These are phyloP conservation scores for Septoria petroselini DNA, from an alignment of 2,329 filamentous ascomycete genomes.

Conservation along the genomic window DNA sequence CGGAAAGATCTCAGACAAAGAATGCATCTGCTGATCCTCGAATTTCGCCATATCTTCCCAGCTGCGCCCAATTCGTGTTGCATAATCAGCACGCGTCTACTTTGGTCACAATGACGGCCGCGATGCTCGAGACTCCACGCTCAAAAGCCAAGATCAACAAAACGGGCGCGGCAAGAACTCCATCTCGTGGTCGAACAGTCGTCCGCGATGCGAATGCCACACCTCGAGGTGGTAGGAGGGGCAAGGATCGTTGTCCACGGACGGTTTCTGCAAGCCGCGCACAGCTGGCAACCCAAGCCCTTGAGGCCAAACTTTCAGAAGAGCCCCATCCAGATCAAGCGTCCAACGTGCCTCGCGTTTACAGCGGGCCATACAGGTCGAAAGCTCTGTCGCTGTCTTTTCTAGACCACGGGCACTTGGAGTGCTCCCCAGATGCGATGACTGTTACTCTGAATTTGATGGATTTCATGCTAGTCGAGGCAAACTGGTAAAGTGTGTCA, in stretches of 20 bases:
- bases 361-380: constrained; percentile 15
- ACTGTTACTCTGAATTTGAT: constrained; percentile 24
- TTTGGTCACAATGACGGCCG: not conserved
- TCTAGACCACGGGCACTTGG: constrained; percentile 14
- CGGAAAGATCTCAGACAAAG: too few relatives aligned
- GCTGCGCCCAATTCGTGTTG: not conserved
- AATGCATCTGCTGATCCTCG: too few relatives aligned
- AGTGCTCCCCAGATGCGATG: constrained; percentile 15
- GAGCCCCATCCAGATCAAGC: not conserved
- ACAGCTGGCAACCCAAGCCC: not conserved
- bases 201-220: not conserved
- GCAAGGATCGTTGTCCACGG: not conserved
- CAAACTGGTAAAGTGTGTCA: constrained; percentile 14
- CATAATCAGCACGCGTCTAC: not conserved
- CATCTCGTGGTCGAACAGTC: not conserved
- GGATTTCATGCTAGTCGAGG: constrained; percentile 21
- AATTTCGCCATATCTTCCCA: not conserved
- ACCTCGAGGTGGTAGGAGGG: not conserved
- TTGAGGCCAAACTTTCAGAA: not conserved
- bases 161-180: not conserved
- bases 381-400: constrained; percentile 17
- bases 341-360: constrained; percentile 14
- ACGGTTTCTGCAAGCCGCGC: not conserved
- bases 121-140: not conserved
- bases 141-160: not conserved